Conservation (phyloP, 257 asterid genomes). For the Nicotiana knightiana region DNA sequence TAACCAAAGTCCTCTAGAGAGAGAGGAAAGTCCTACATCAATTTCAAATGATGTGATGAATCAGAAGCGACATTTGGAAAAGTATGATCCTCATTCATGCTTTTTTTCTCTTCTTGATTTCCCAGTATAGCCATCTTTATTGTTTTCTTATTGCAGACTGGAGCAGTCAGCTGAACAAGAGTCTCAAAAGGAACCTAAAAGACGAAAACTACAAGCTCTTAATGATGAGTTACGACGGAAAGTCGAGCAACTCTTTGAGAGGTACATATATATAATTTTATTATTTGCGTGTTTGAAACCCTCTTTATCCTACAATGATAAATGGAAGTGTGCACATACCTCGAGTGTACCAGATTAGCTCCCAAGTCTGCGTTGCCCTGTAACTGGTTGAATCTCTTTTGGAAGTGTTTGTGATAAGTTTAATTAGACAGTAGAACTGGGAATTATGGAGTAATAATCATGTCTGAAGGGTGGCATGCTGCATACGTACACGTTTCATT, state of each 20-base stretch:
- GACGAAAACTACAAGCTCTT: slow-evolving; percentile 33
- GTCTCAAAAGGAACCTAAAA: slow-evolving; percentile 27
- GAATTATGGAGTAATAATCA: not conserved
- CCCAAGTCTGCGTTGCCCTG: not conserved
- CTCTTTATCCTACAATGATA: not conserved
- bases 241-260: slow-evolving; percentile 58
- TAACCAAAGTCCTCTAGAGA: slow-evolving; percentile 27
- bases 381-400: not conserved
- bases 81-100: slow-evolving; percentile 29
- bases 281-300: not conserved
- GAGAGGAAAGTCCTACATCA: slow-evolving; percentile 26
- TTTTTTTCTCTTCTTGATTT: slow-evolving; percentile 6
- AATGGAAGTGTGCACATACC: not conserved
- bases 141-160: slow-evolving; percentile 38
- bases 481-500: not conserved
- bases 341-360: not conserved
- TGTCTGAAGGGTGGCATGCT: slow-evolving; percentile 3
- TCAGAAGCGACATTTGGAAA: slow-evolving; percentile 28
- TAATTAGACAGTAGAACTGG: not conserved
- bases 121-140: slow-evolving; percentile 13
- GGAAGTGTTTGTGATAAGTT: not conserved
- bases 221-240: slow-evolving; percentile 41
- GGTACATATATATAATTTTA: slow-evolving; percentile 37
- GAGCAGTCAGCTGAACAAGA: slow-evolving; percentile 28
- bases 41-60: slow-evolving; percentile 12